These are phyloP conservation scores for Malania oleifera DNA, from an alignment of 164 flowering plant species.

Conservation along the genomic window DNA sequence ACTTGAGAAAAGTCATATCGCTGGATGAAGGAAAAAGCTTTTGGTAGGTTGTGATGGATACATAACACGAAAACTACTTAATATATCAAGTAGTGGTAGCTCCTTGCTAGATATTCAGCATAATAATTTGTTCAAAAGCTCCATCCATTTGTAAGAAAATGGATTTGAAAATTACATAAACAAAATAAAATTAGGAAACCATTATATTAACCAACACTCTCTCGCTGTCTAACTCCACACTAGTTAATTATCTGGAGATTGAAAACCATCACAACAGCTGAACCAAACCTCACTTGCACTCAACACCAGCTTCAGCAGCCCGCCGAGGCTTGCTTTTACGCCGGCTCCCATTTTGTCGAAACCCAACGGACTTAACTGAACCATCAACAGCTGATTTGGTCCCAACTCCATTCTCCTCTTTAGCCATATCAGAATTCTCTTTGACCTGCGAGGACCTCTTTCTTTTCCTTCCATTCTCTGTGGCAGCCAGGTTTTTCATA, in stretches of 20 bases:
- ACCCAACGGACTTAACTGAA: slow-evolving; percentile 47
- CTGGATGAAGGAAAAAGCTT: slow-evolving; percentile 4
- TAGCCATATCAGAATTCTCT: slow-evolving; percentile 35
- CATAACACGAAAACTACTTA: slow-evolving; percentile 11
- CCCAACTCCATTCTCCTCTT: slow-evolving; percentile 50
- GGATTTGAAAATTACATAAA: slow-evolving; percentile 7
- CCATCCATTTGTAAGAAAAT: slow-evolving; percentile 16
- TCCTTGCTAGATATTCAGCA: slow-evolving; percentile 23
- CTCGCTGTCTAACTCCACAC: slow-evolving; percentile 22
- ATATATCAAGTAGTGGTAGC: slow-evolving; percentile 14
- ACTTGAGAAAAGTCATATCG: too few species aligned
- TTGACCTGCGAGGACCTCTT: slow-evolving; percentile 37
- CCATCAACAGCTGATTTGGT: slow-evolving; percentile 35
- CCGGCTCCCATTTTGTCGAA: slow-evolving; percentile 60
- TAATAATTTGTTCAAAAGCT: slow-evolving; percentile 19
- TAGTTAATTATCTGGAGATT: slow-evolving; percentile 1
- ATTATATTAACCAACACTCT: slow-evolving; percentile 19
- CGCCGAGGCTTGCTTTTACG: slow-evolving; percentile 76
- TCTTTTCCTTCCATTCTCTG: slow-evolving; percentile 58
- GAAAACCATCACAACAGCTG: slow-evolving; percentile 5
- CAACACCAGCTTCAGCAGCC: slow-evolving; percentile 81
- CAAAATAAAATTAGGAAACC: slow-evolving; percentile 14
- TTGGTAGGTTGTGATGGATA: not conserved
- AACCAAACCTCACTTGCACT: slow-evolving; percentile 48
- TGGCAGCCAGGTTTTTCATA: slow-evolving; percentile 18